Evolutionary conservation across 352 stramenopile genomes (phyloP), one percentile per base, ranked within the genome.

Genomic region (Halophytophthora polymorphica): DNA sequence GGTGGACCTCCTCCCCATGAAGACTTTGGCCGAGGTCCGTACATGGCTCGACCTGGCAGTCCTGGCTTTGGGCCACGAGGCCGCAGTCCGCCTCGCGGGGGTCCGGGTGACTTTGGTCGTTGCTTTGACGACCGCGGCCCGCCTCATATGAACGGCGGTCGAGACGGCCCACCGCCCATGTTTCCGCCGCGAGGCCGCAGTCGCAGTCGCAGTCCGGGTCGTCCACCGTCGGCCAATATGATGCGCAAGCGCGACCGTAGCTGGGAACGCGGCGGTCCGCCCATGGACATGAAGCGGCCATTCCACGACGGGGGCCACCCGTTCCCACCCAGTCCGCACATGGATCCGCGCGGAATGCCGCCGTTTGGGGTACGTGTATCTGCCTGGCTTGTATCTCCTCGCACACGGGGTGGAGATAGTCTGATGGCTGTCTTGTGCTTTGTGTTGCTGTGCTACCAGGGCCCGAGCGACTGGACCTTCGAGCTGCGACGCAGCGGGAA

Each of bases 401-500:
- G 8, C 25, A 31, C 4, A 31, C 25, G 4, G 8, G 25, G 8
- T 4, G 25, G 25, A 31, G 25, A 8, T 31, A 8, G 7, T 45
- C 18, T 68, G 38, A 56, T 17, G 4, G 8, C 1, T 37, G 15
- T 17, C 8, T 11, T 12, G 17, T 53, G 39, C 12, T 18, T 6
- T 38, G 2, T 39, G 36, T 38, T 34, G 15, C 33, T 38, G 5
- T 58, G 17, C 52, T 52, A 23, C 22, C 45, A 61, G 58, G 34
- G 52, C 22, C 43, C 37, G 13, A 53, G 59, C 1, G 51, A 81
- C 33, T 83, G 68, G 56, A 34, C 59, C 1, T 71, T 88, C 33
- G 72, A 86, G 47, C 56, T 86, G 22, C 69, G 72, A 44, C 69
- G 77, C 23, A 83, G 70, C 21, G 67, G 71, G 8, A 64, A 66